Evolutionary conservation across 2,329 filamentous ascomycete genomes (phyloP).

Genomic region (Trichoderma sp.): DNA sequence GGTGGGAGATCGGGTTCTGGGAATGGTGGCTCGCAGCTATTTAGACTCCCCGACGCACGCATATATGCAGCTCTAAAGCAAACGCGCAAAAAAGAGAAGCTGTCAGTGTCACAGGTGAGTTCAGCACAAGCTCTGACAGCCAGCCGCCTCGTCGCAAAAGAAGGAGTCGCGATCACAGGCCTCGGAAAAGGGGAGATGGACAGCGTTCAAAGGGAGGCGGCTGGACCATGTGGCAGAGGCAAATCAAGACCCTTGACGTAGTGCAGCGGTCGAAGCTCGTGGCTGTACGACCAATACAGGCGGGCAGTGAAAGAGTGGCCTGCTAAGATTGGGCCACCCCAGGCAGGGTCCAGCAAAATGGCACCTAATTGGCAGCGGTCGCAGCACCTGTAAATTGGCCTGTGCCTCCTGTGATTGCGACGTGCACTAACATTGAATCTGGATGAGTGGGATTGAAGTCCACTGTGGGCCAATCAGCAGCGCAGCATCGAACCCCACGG

Average conservation of each 20-base stretch:
- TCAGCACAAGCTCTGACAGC: not conserved
- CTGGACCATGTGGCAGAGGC: conserved; percentile 22
- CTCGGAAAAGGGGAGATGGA: conserved; percentile 17
- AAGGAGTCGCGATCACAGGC: conserved; percentile 14
- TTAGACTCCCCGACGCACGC: conserved; percentile 32
- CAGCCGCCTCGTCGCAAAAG: conserved; percentile 7
- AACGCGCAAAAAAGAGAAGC: conserved; percentile 5
- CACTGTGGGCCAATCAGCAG: conserved; percentile 36
- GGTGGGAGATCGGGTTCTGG: not conserved
- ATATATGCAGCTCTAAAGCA: conserved; percentile 29
- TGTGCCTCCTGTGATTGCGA: not conserved
- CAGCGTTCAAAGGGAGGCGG: conserved; percentile 20
- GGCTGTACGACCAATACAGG: conserved; percentile 10
- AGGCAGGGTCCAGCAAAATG: not conserved
- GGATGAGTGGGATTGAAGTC: not conserved
- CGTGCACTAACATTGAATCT: not conserved
- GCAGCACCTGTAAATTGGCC: conserved; percentile 1
- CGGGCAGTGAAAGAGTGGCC: not conserved
- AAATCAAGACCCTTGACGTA: conserved; percentile 24
- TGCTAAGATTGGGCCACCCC: conserved; percentile 8
- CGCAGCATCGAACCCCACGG: conserved; percentile 32
- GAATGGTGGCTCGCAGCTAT: conserved; percentile 32
- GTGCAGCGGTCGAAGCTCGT: conserved; percentile 17
- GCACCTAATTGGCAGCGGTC: conserved; percentile 3
- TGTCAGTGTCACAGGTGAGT: conserved; percentile 7